Base-by-base conservation (phyloP, 2,329 filamentous ascomycete genomes). In the Fusarium buxicola region DNA sequence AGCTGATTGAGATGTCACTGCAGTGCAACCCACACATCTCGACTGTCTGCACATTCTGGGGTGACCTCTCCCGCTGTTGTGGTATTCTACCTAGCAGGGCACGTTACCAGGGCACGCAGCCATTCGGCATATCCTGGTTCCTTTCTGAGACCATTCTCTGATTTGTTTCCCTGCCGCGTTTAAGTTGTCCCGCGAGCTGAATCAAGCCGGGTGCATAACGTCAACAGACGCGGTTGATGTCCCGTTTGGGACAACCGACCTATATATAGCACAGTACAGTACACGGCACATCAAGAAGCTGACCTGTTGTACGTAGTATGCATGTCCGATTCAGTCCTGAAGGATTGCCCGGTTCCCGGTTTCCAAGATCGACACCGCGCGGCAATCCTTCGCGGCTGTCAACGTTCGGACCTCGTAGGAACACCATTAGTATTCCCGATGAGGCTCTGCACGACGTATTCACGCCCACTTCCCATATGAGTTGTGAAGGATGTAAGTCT, bases 11-110 rank as follows among this genome's bases (percentile, higher is more conserved):
- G 43, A 28, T 38, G 36, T 38, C 32, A 28, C 44, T 62, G 32
- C 58, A 63, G 48, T 65, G 61, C 16, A 65, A 65, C 61, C 57
- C 52, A 58, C 40, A 40, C 34, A 18, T 21, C 21, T 30, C 7
- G 30, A 16, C 16, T 16, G n/a, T 27, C 43, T 16, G 35, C 31
- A 38, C 13, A 32, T 38, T 45, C 55, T 39, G 24, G 25, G n/a
- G 38, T 24, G 16, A 27, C 21, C 30, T 34, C 47, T 60, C 57
- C 56, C 61, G 27, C 34, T 34, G 44, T 12, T 21, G 35, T 24
- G 51, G 51, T 65, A 38, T 57, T 39, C 39, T 16, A 8, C 24
- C 49, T 7, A 34, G 25, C 24, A 18, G 21, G 49, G 40, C 43
- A 57, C 47, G 46, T 41, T 50, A 49, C 47, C 56, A 54, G n/a